phyloP scores from a whole-genome alignment of 2,329 filamentous ascomycete genomes.

The Alternaria tenuissima region DNA sequence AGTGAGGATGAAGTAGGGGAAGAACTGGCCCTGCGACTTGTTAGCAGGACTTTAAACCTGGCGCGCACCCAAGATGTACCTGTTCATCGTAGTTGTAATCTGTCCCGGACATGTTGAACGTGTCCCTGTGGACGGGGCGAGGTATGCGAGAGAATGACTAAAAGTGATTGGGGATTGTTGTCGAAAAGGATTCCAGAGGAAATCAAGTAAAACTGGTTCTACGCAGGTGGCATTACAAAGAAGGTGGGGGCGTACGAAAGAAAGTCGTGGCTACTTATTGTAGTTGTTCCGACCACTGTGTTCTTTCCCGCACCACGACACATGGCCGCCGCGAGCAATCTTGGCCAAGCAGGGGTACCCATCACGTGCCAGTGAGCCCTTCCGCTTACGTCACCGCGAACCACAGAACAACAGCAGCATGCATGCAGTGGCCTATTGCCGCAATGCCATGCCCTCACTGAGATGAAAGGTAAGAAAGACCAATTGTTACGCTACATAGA shows the following conservation, averaged over 20 bases:
- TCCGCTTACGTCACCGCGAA: slow-evolving; percentile 21
- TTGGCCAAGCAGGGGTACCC: slow-evolving; percentile 22
- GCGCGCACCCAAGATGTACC: slow-evolving; percentile 56
- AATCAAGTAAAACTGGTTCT: slow-evolving; percentile 17
- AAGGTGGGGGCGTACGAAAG: slow-evolving; percentile 35
- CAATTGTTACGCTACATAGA: not conserved
- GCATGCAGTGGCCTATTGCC: not conserved
- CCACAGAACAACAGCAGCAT: not conserved
- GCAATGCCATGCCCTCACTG: not conserved
- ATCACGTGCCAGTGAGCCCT: slow-evolving; percentile 13
- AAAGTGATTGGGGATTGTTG: slow-evolving; percentile 24
- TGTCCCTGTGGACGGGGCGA: slow-evolving; percentile 29
- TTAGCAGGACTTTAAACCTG: slow-evolving; percentile 20
- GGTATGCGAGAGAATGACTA: slow-evolving; percentile 26
- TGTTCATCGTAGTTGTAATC: slow-evolving; percentile 99
- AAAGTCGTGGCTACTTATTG: slow-evolving; percentile 36
- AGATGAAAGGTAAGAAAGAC: not conserved
- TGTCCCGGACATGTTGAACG: slow-evolving; percentile 58
- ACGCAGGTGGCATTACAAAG: slow-evolving; percentile 31
- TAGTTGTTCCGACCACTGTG: slow-evolving; percentile 41
- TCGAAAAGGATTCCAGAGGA: slow-evolving; percentile 27
- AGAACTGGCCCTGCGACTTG: slow-evolving; percentile 81
- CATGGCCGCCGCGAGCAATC: slow-evolving; percentile 31
- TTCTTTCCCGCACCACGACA: slow-evolving; percentile 34
- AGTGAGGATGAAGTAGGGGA: slow-evolving; percentile 97